phyloP scores from a whole-genome alignment of 2,329 filamentous ascomycete species.

The Claviceps humidiphila region DNA sequence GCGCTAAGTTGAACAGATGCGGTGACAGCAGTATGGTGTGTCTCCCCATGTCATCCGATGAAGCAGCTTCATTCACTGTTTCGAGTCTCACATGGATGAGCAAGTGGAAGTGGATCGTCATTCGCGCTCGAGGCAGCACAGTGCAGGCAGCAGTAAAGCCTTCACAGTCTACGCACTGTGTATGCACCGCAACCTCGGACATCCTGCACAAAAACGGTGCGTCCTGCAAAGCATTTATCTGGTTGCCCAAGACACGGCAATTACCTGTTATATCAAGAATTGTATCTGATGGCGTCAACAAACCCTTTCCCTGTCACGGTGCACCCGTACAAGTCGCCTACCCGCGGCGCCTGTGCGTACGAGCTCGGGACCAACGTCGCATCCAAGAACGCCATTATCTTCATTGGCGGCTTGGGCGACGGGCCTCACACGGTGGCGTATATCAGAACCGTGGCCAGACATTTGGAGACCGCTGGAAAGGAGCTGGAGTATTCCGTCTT shows the following conservation, averaged over 20 bases:
- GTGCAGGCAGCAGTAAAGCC: background rate
- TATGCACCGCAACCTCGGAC: background rate
- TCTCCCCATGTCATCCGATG: background rate
- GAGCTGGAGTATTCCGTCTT: conserved; percentile 39
- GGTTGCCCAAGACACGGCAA: background rate
- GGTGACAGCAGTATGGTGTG: background rate
- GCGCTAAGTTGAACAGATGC: background rate
- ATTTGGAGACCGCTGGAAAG: conserved; percentile 22
- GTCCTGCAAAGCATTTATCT: too few species aligned
- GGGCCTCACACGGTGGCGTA: conserved; percentile 54
- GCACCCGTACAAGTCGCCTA: conserved; percentile 31
- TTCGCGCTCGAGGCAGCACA: background rate
- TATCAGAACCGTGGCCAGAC: conserved; percentile 30
- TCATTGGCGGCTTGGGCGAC: conserved; percentile 58
- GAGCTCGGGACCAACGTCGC: conserved; percentile 26
- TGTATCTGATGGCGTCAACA: conserved; percentile 10
- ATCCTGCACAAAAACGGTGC: background rate
- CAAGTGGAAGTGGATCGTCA: background rate
- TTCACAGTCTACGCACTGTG: background rate
- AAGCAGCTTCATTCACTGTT: background rate
- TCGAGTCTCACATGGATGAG: background rate
- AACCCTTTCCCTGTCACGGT: conserved; percentile 29
- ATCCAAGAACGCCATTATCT: conserved; percentile 47
- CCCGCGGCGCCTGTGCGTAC: conserved; percentile 30
- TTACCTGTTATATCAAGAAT: background rate